Base-by-base conservation (phyloP, 2,329 filamentous ascomycete species). In the Colletotrichum spinosum region DNA sequence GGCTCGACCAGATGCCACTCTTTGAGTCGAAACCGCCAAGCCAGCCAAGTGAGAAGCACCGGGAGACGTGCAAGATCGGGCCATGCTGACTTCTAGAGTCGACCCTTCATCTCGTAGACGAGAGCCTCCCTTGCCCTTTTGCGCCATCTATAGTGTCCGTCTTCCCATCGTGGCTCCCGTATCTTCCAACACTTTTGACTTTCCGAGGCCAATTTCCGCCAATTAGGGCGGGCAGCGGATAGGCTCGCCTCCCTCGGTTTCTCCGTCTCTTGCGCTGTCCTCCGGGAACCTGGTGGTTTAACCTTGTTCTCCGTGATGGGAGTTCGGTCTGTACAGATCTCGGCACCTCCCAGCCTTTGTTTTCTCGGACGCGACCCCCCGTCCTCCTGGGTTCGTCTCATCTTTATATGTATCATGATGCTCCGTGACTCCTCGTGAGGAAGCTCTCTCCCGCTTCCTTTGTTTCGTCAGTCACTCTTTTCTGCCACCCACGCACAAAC, bases 31-130 rank as follows among this genome's bases (percentile, higher is more conserved):
- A 44, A 38, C 35, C n/a, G 25, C 25, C 25, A 25, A 33, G 42
- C 37, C 25, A 37, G 44, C 49, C 11, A 6, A 42, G 25, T 13
- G 8, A 9, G 8, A 11, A 25, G 25, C 25, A 25, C 25, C 25
- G 25, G 25, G 25, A 25, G 25, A 25, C 25, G 42, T 41, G 33
- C 49, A 44, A 54, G 25, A 54, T 64, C 55, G 49, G 60, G 33
- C 42, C 17, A 45, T 44, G 38, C 38, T 35, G 41, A 59, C 50
- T 10, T 33, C 38, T 35, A 54, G 25, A 33, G 37, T 15, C 38
- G 33, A n/a, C 42, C 60, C 55, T 60, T 64, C 60, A 64, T 64
- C 60, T 60, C 49, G 44, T 64, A 33, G 55, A 53, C 13, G 49
- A 15, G 38, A 45, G 55, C 41, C 50, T 17, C 39, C 33, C 42